Conservation (phyloP, 768 basidiomycete species). For the Tephrocybe sp. region DNA sequence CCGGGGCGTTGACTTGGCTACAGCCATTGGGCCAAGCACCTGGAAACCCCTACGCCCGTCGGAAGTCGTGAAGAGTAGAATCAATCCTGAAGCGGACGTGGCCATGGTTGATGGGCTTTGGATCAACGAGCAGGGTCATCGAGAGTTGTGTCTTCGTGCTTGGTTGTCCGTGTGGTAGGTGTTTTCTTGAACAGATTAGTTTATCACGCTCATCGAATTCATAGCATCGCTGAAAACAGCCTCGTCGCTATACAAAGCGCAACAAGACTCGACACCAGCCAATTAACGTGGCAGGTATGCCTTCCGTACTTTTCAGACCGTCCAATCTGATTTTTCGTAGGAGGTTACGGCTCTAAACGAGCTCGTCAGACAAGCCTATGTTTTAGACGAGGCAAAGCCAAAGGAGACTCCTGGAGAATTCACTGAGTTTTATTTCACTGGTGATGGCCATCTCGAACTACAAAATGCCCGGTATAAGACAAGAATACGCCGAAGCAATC, state of each 20-base stretch:
- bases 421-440: constrained; percentile 17
- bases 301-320: not conserved
- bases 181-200: not conserved
- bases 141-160: constrained; percentile 35
- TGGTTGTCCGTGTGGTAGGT: constrained; percentile 39
- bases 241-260: constrained; percentile 3
- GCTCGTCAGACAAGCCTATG: constrained; percentile 30
- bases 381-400: constrained; percentile 33
- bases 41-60: constrained; percentile 24
- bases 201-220: not conserved
- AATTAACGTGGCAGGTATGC: constrained; percentile 22
- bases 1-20: constrained; percentile 38
- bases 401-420: constrained; percentile 35
- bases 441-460: constrained; percentile 29
- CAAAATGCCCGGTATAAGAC: constrained; percentile 43
- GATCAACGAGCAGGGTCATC: constrained; percentile 21
- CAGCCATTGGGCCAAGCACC: constrained; percentile 21
- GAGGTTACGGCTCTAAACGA: constrained; percentile 30
- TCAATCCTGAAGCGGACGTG: constrained; percentile 14
- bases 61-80: constrained; percentile 21
- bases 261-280: constrained; percentile 20
- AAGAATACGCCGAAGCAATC: constrained; percentile 32
- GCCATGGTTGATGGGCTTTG: constrained; percentile 28
- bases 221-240: constrained; percentile 24
- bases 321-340: constrained; percentile 16